These are phyloP conservation scores for Phtheirospermum japonicum DNA, from an alignment of 257 asterid genomes.

Conservation along the genomic window DNA sequence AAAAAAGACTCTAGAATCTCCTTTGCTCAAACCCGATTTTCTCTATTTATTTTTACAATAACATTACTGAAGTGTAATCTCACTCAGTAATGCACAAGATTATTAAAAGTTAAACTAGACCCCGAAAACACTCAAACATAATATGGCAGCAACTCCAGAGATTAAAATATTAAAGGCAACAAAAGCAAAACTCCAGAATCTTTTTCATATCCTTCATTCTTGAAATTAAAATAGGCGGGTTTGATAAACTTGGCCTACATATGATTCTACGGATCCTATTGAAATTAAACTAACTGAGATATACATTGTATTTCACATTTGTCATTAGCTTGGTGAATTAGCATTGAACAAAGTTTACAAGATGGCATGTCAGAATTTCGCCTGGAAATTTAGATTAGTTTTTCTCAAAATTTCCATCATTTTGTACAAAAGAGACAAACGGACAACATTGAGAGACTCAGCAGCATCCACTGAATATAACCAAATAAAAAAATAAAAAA, in stretches of 20 bases:
- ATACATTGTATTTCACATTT: slow-evolving; percentile 26
- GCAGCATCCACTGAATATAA: slow-evolving; percentile 32
- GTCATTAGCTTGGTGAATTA: slow-evolving; percentile 27
- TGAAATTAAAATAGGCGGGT: background rate
- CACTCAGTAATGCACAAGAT: no score
- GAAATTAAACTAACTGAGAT: slow-evolving; percentile 9
- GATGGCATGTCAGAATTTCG: slow-evolving; percentile 22
- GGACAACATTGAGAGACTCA: slow-evolving; percentile 20
- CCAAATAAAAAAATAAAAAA: slow-evolving; percentile 37
- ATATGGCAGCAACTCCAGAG: background rate
- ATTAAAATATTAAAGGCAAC: background rate
- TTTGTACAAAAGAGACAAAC: background rate
- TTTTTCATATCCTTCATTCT: background rate
- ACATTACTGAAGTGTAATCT: no score
- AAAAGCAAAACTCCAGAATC: background rate
- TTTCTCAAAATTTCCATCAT: background rate
- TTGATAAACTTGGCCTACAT: slow-evolving; percentile 7
- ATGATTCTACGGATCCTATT: slow-evolving; percentile 8
- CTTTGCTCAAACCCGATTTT: no score
- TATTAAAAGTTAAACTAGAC: background rate
- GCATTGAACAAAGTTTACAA: slow-evolving; percentile 26
- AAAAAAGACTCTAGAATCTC: no score
- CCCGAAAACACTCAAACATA: background rate
- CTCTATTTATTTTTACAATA: no score
- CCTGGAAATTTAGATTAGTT: slow-evolving; percentile 12